A percentile compares a stretch with the other conserved stretches of the same genome.
Evolutionary conservation across 2,329 filamentous ascomycete species (phyloP).

Genomic region (Alternaria atra): DNA sequence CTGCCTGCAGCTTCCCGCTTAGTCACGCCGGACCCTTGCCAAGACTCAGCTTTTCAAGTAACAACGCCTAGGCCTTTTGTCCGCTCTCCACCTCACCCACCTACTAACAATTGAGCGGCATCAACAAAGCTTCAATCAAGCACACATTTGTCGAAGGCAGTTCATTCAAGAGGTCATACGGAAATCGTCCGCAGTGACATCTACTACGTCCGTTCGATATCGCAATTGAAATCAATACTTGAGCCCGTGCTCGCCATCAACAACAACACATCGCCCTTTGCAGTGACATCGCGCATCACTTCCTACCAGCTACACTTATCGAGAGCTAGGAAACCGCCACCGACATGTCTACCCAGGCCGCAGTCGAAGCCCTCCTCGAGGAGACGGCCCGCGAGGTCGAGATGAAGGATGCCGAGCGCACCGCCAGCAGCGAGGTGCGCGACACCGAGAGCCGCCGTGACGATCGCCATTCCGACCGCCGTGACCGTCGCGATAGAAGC

Average conservation of each 20-base stretch:
- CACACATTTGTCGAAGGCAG: slow-evolving; percentile 22
- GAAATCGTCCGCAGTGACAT: slow-evolving; percentile 22
- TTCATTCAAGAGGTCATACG: slow-evolving; percentile 23
- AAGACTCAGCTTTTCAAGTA: slow-evolving; percentile 18
- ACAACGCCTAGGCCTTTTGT: slow-evolving; percentile 6
- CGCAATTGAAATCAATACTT: slow-evolving; percentile 33
- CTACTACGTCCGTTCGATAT: slow-evolving; percentile 25
- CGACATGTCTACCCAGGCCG: slow-evolving; percentile 60
- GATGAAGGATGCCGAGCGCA: slow-evolving; percentile 24
- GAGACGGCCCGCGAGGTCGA: slow-evolving; percentile 50
- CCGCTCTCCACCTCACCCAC: slow-evolving; percentile 19
- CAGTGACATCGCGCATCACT: slow-evolving; percentile 35
- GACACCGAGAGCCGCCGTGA: slow-evolving; percentile 44
- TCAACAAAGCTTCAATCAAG: slow-evolving; percentile 27
- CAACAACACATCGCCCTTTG: slow-evolving; percentile 29
- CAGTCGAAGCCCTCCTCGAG: slow-evolving; percentile 91
- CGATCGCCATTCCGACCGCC: slow-evolving; percentile 35
- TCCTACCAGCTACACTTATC: slow-evolving; percentile 35
- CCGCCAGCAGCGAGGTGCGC: slow-evolving; percentile 30
- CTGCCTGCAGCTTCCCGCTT: slow-evolving; percentile 1
- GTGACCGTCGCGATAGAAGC: slow-evolving; percentile 42
- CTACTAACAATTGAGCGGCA: slow-evolving; percentile 18
- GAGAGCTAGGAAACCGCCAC: slow-evolving; percentile 30
- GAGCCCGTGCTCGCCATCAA: slow-evolving; percentile 29
- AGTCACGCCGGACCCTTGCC: slow-evolving; percentile 7